Evolutionary conservation across 2,329 filamentous ascomycete genomes (phyloP).

Genomic region (Colletotrichum tropicale): DNA sequence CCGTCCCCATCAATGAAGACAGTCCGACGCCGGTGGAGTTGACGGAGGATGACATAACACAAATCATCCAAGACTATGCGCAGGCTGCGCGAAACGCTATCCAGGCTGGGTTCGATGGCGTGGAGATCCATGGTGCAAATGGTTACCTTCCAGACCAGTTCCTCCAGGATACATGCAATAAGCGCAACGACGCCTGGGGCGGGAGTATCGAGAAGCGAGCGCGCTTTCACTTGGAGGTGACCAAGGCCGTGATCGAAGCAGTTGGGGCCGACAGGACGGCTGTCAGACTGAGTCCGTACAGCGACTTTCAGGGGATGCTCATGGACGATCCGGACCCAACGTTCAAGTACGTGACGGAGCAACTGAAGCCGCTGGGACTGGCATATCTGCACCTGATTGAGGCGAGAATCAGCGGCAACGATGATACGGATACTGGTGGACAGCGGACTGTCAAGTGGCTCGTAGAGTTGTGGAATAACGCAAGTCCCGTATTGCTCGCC

Average conservation of each 20-base stretch:
- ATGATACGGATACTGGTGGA: constrained; percentile 36
- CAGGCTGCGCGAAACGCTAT: constrained; percentile 61
- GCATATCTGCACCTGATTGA: constrained; percentile 66
- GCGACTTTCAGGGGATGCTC: constrained; percentile 62
- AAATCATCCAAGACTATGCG: constrained; percentile 65
- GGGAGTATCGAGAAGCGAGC: constrained; percentile 58
- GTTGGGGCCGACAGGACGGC: constrained; percentile 55
- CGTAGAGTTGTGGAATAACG: constrained; percentile 34
- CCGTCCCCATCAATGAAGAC: constrained; percentile 50
- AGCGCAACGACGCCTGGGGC: constrained; percentile 58
- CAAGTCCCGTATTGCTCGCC: constrained; percentile 33
- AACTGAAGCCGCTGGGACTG: constrained; percentile 55
- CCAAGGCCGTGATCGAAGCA: constrained; percentile 42
- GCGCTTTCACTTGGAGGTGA: constrained; percentile 54
- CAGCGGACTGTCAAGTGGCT: constrained; percentile 24
- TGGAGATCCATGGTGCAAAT: constrained; percentile 64
- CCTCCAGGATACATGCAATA: constrained; percentile 54
- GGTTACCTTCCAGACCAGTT: constrained; percentile 72
- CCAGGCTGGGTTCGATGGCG: constrained; percentile 70
- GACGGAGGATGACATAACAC: constrained; percentile 68
- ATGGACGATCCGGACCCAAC: constrained; percentile 63
- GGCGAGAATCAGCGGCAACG: constrained; percentile 48
- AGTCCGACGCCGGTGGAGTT: constrained; percentile 63
- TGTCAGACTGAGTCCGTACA: constrained; percentile 63
- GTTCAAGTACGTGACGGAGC: constrained; percentile 58